Evolutionary conservation across 2,329 filamentous ascomycete species (phyloP).

Genomic region (Phyllosticta citriasiana): DNA sequence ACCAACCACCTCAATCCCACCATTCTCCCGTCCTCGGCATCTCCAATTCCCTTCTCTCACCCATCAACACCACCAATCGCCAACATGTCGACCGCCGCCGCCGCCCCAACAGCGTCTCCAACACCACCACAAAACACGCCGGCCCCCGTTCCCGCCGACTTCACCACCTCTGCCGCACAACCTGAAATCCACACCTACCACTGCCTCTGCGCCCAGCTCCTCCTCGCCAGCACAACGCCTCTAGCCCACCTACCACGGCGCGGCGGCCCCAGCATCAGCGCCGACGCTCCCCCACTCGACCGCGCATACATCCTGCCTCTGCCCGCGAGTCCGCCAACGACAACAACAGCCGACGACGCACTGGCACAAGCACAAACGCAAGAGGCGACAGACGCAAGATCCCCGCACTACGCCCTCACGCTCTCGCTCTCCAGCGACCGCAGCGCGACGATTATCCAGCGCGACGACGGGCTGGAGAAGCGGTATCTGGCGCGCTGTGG

Average conservation of each 20-base stretch:
- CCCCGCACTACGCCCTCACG: constrained; percentile 40
- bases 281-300: constrained; percentile 34
- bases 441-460: constrained; percentile 42
- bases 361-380: not conserved
- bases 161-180: constrained; percentile 18
- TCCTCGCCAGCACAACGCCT: constrained; percentile 49
- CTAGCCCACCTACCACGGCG: constrained; percentile 46
- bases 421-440: constrained; percentile 39
- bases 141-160: not conserved
- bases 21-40: not conserved
- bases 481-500: constrained; percentile 48
- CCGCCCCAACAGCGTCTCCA: not conserved
- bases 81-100: not conserved
- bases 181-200: constrained; percentile 44
- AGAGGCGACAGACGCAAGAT: constrained; percentile 4
- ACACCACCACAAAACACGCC: not conserved
- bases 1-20: not conserved
- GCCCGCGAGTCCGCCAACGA: constrained; percentile 12
- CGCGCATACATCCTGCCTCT: constrained; percentile 49
- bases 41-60: not conserved
- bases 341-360: constrained; percentile 1
- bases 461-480: constrained; percentile 59
- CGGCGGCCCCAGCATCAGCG: constrained; percentile 21
- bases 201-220: constrained; percentile 57
- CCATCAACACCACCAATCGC: not conserved